Conservation (phyloP, 2,329 filamentous ascomycete genomes). For the Hymenoscyphus fructigenus region DNA sequence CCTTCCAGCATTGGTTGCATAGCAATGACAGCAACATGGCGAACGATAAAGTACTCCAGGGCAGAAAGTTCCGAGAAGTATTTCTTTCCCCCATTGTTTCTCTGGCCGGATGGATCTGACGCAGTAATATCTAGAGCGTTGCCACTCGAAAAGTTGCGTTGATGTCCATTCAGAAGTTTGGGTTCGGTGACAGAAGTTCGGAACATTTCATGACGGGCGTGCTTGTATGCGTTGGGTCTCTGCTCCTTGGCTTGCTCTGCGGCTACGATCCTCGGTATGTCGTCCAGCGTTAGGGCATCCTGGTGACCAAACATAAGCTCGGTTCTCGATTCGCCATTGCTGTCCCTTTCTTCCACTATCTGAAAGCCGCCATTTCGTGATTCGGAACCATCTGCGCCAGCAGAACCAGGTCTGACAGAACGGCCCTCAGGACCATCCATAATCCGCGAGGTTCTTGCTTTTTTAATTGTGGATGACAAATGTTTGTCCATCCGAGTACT, state of each 20-base stretch:
- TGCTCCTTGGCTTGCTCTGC: conserved; percentile 94
- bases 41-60: conserved; percentile 95
- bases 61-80: conserved; percentile 97
- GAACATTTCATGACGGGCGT: conserved; percentile 68
- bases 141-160: conserved; percentile 62
- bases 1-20: conserved; percentile 91
- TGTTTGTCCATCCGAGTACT: conserved; percentile 95
- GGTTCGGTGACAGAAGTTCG: conserved; percentile 57
- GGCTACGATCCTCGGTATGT: conserved; percentile 93
- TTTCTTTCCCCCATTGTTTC: conserved; percentile 54
- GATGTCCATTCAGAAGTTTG: conserved; percentile 66
- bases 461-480: conserved; percentile 87
- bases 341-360: conserved; percentile 77
- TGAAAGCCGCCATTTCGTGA: conserved; percentile 61
- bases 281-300: conserved; percentile 89
- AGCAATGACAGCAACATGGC: conserved; percentile 89
- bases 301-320: conserved; percentile 87
- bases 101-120: conserved; percentile 54
- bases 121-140: conserved; percentile 49
- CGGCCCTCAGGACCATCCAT: conserved; percentile 81
- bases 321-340: conserved; percentile 65
- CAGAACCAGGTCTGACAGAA: conserved; percentile 67
- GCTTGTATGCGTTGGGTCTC: conserved; percentile 74
- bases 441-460: conserved; percentile 85
- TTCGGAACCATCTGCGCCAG: conserved; percentile 59